These are phyloP conservation scores for Cocos nucifera DNA, from an alignment of 176 grass and related monocot species.

Conservation along the genomic window DNA sequence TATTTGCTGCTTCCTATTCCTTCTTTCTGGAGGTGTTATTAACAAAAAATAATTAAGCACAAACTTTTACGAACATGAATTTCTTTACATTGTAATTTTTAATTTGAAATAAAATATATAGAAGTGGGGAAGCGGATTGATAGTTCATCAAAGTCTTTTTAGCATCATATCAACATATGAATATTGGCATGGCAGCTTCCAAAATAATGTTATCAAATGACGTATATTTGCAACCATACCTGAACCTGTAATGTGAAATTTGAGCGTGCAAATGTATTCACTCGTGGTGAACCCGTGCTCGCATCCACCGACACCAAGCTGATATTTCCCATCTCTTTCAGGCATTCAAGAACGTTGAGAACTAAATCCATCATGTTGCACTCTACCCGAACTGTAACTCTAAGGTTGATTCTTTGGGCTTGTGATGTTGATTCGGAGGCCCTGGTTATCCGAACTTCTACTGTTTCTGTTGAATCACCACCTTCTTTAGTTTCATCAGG, in stretches of 20 bases:
- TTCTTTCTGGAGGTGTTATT: too few relatives aligned
- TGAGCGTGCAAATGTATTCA: not conserved
- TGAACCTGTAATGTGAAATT: slow-evolving; percentile 38
- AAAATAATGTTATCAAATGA: not conserved
- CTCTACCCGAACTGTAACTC: slow-evolving; percentile 20
- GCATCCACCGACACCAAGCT: slow-evolving; percentile 44
- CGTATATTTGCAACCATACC: slow-evolving; percentile 12
- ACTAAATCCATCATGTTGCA: slow-evolving; percentile 35
- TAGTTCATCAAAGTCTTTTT: too few relatives aligned
- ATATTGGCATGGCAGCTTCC: too few relatives aligned
- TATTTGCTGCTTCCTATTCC: too few relatives aligned
- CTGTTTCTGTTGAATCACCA: slow-evolving; percentile 3
- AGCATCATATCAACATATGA: too few relatives aligned
- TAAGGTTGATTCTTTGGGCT: slow-evolving; percentile 23
- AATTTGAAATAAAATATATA: too few relatives aligned
- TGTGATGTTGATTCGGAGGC: slow-evolving; percentile 17
- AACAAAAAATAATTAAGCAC: too few relatives aligned
- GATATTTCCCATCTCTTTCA: slow-evolving; percentile 33
- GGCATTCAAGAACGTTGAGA: slow-evolving; percentile 38
- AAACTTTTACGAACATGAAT: too few relatives aligned
- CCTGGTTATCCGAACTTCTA: slow-evolving; percentile 45
- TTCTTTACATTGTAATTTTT: too few relatives aligned
- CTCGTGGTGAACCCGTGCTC: not conserved
- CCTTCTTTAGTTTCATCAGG: not conserved
- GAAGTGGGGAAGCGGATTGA: too few relatives aligned